Evolutionary conservation across 306 rosid species (phyloP).

Genomic region (Calophaca sinica): DNA sequence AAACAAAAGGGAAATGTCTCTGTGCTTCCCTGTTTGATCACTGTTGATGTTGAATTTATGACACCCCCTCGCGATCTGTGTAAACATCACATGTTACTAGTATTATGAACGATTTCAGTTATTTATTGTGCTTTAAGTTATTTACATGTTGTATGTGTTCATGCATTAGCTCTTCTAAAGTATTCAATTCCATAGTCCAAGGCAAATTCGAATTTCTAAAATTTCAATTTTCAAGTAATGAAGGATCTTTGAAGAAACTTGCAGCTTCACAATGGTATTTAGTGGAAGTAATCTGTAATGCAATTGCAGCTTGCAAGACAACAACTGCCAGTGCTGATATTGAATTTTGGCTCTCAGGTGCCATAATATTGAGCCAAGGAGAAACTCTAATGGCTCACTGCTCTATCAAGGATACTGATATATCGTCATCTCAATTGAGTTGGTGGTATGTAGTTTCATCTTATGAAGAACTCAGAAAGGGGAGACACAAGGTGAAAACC

Average conservation of each 20-base stretch:
- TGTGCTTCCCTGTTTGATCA: slow-evolving; percentile 19
- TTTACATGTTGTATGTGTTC: neutral
- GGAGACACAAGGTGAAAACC: slow-evolving; percentile 64
- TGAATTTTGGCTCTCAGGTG: slow-evolving; percentile 47
- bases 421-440: slow-evolving; percentile 65
- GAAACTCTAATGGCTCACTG: slow-evolving; percentile 55
- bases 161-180: slow-evolving; percentile 1
- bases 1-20: neutral
- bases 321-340: neutral
- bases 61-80: neutral
- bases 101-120: neutral
- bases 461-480: slow-evolving; percentile 73
- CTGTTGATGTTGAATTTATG: slow-evolving; percentile 12
- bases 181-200: slow-evolving; percentile 12
- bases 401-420: slow-evolving; percentile 62
- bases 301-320: neutral
- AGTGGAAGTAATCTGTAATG: neutral
- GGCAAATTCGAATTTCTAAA: slow-evolving; percentile 2
- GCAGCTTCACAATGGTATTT: slow-evolving; percentile 16
- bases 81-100: slow-evolving; percentile 14
- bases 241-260: slow-evolving; percentile 25
- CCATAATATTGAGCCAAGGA: slow-evolving; percentile 41
- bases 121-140: slow-evolving; percentile 16
- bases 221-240: slow-evolving; percentile 8
- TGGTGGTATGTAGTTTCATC: slow-evolving; percentile 65